Evolutionary conservation across 495 filamentous ascomycete species (phyloP).

Genomic region (Talaromyces proteolyticus): DNA sequence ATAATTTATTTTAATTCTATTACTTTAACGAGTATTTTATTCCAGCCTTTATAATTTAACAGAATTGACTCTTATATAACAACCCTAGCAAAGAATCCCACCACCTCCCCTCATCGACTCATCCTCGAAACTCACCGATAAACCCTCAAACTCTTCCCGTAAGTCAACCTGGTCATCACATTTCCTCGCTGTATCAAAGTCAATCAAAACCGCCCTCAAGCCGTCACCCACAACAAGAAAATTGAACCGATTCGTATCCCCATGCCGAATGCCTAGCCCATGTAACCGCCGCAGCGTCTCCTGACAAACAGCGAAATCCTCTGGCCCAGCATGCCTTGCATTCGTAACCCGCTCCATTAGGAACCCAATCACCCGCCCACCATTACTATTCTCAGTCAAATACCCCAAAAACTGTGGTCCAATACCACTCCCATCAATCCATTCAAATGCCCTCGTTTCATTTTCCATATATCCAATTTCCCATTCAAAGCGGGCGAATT

Average conservation of each 20-base stretch:
- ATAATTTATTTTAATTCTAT: too few relatives aligned
- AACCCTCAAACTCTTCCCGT: slow-evolving; percentile 5
- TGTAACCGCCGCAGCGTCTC: slow-evolving; percentile 25
- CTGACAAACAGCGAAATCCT: slow-evolving; percentile 26
- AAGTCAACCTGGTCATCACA: slow-evolving; percentile 11
- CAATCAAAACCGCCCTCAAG: slow-evolving; percentile 24
- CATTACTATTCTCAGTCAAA: slow-evolving; percentile 35
- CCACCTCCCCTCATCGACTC: slow-evolving; percentile 1
- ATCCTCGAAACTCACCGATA: slow-evolving; percentile 5
- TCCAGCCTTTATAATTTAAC: too few relatives aligned
- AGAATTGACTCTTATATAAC: too few relatives aligned
- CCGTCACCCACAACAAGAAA: slow-evolving; percentile 33
- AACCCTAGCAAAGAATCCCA: slow-evolving; percentile 6
- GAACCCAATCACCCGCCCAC: slow-evolving; percentile 40
- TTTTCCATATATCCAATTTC: slow-evolving; percentile 30
- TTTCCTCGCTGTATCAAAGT: slow-evolving; percentile 26
- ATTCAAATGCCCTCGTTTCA: slow-evolving; percentile 36
- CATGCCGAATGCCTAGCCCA: slow-evolving; percentile 29
- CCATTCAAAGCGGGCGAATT: slow-evolving; percentile 35
- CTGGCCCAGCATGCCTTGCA: slow-evolving; percentile 18
- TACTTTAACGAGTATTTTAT: too few relatives aligned
- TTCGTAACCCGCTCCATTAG: slow-evolving; percentile 27
- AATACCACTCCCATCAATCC: slow-evolving; percentile 27
- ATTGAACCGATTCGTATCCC: slow-evolving; percentile 40
- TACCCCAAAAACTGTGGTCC: slow-evolving; percentile 38